Base-by-base conservation (phyloP, 2,329 filamentous ascomycete species). In the Drechslerella coelobrocha region DNA sequence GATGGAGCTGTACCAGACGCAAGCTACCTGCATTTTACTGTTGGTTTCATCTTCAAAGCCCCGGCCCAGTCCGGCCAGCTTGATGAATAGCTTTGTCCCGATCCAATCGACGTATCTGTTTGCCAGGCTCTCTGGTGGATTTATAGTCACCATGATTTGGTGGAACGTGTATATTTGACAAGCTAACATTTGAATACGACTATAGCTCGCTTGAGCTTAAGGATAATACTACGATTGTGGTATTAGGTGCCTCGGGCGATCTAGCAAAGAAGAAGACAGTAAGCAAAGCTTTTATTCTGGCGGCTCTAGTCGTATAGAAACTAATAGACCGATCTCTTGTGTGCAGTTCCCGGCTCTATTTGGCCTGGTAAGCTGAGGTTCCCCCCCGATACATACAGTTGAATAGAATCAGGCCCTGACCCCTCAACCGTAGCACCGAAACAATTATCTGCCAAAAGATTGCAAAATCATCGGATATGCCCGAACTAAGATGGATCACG, bases 211-310 rank as follows among this genome's bases (percentile, higher is more conserved):
- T 95, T 81, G 94, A 99, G 86, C 88, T 99, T 78, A 99, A 97
- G 85, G 91, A 97, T 79, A 95, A 99, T 85, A 99, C 94, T 75
- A 86, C 92, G 79, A 95, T 99, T 78, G 86, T 99, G 77, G 94
- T 99, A 77, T 88, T 99, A 75, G 94, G 94, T 78, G 94, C 94
- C 75, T 99, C 94, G 57, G 94, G 94, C 78, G 94, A 99, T 84
- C 83, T 99, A 75, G 94, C 94, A 55, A 99, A 99, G 86, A 99
- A 99, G 89, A 99, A 99, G 88, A 99, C 94, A 48, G 92, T 96
- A 87, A 79, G 73, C 56, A 43, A 45, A 41, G 72, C 66, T 59
- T 65, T 59, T 55, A 68, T 55, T 68, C 61, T 57, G 10, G 14
- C 8, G 62, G 54, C 62, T 73, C 45, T 59, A n/a, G 29, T 4